These are phyloP conservation scores for Pseudogymnoascus sp. DNA, from an alignment of 2,329 filamentous ascomycete species.

Conservation along the genomic window DNA sequence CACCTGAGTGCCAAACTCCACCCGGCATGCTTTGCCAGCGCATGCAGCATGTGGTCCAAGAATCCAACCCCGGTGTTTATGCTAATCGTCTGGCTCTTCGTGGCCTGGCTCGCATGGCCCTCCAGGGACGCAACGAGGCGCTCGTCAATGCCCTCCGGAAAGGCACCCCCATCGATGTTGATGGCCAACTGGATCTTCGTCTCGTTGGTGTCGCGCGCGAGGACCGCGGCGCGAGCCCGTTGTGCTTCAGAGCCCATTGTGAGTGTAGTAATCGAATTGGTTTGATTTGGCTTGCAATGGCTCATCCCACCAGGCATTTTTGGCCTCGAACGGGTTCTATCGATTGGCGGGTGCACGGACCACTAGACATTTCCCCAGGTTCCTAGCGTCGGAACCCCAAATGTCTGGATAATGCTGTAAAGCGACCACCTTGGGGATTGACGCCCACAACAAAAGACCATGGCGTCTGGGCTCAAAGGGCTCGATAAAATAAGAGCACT, in stretches of 20 bases:
- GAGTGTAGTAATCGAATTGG: background rate
- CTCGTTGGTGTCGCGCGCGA: slow-evolving; percentile 92
- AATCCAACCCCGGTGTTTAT: slow-evolving; percentile 94
- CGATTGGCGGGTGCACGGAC: background rate
- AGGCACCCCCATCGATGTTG: slow-evolving; percentile 83
- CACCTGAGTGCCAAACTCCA: slow-evolving; percentile 83
- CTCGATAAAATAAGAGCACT: background rate
- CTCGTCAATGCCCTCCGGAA: slow-evolving; percentile 56
- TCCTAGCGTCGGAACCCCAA: background rate
- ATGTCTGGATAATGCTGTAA: background rate
- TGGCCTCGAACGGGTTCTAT: background rate
- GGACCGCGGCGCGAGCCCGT: slow-evolving; percentile 39
- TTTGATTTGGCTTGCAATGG: slow-evolving; percentile 1
- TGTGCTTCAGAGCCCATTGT: slow-evolving; percentile 3
- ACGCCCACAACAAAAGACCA: background rate
- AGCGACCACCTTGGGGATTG: background rate
- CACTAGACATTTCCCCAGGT: background rate
- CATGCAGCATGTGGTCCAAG: slow-evolving; percentile 97
- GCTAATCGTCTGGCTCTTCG: slow-evolving; percentile 75
- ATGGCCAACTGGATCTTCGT: slow-evolving; percentile 92
- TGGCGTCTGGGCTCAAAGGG: background rate
- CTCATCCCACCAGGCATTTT: slow-evolving; percentile 8
- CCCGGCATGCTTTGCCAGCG: slow-evolving; percentile 87
- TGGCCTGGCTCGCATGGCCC: slow-evolving; percentile 75
- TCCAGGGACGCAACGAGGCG: slow-evolving; percentile 43